Percentiles rank a stretch among this genome's conserved stretches.
Conservation (phyloP, 345 rosid species). For the Corchorus capsularis region DNA sequence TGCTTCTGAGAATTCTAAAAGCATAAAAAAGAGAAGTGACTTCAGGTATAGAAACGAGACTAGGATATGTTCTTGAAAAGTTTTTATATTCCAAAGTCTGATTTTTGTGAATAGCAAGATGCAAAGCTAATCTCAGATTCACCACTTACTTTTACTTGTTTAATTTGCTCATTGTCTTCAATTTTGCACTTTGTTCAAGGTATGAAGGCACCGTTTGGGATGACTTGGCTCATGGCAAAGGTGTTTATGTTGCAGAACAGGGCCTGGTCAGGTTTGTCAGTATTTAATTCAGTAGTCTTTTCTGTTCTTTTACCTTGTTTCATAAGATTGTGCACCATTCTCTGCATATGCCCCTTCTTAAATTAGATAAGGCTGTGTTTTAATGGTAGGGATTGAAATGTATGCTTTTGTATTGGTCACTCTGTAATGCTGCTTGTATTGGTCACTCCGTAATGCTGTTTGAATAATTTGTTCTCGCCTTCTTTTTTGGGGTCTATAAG, state of each 20-base stretch:
- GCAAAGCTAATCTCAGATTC: not conserved
- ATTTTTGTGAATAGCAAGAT: not conserved
- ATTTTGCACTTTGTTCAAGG: constrained; percentile 39
- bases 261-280: constrained; percentile 74
- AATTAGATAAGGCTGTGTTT: not conserved
- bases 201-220: constrained; percentile 98
- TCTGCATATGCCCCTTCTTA: not conserved
- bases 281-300: not conserved
- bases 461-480: not conserved
- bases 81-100: not conserved
- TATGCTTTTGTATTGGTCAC: not conserved
- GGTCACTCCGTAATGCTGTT: not conserved
- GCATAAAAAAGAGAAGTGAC: not conserved
- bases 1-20: not conserved
- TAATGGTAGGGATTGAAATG: not conserved
- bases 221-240: constrained; percentile 95
- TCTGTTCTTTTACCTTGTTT: constrained; percentile 19
- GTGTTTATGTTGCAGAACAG: constrained; percentile 80
- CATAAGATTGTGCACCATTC: not conserved
- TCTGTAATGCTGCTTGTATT: not conserved
- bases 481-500: not conserved
- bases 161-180: constrained; percentile 13
- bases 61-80: not conserved
- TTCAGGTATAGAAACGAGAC: not conserved
- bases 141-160: not conserved